A percentile compares a stretch with the other conserved stretches of the same genome.
Evolutionary conservation across 2,329 filamentous ascomycete species (phyloP).

Genomic region (Trichoderma sp.): DNA sequence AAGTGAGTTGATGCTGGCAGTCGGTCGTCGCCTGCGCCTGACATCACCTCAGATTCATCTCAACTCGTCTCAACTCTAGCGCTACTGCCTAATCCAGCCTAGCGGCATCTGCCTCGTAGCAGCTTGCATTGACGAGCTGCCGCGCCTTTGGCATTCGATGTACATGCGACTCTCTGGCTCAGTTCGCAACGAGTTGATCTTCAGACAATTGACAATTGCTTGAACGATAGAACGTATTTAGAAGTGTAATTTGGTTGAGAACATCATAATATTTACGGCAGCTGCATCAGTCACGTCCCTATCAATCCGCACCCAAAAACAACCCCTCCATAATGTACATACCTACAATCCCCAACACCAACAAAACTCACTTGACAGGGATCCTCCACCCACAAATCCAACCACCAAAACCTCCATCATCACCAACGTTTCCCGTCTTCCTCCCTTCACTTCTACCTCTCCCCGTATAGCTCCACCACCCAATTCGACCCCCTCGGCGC

Average conservation of each 20-base stretch:
- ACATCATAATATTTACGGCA: no score
- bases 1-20: not conserved
- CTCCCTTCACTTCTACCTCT: not conserved
- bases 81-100: not conserved
- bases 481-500: no score
- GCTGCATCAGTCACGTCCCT: not conserved
- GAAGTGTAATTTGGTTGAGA: no score
- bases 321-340: not conserved
- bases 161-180: not conserved
- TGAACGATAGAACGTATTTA: no score
- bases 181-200: not conserved
- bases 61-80: not conserved
- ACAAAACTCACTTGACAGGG: not conserved
- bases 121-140: not conserved
- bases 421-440: slow-evolving; percentile 7
- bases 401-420: slow-evolving; percentile 23
- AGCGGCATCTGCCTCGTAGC: not conserved
- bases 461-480: not conserved
- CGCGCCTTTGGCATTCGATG: not conserved
- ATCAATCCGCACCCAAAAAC: not conserved
- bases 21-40: not conserved
- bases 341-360: not conserved
- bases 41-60: not conserved
- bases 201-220: no score
- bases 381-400: slow-evolving; percentile 9